Conservation (phyloP, 495 filamentous ascomycete species). For the Apodospora peruviana region DNA sequence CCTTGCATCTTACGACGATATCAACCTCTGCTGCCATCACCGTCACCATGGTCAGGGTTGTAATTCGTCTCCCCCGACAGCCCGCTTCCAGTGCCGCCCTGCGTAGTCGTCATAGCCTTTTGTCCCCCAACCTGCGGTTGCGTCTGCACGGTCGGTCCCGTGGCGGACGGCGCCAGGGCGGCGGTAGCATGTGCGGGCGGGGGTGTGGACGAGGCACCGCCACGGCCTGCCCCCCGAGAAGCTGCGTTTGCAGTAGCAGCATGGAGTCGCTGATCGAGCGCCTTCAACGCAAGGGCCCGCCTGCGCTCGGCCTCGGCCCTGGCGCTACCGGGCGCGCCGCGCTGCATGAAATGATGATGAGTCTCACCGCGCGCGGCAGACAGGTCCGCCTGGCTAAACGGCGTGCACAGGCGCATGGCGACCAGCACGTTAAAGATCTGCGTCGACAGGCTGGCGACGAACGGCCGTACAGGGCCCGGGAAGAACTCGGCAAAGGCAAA, state of each 20-base stretch:
- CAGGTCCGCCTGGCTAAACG: conserved; percentile 81
- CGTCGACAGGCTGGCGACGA: conserved; percentile 67
- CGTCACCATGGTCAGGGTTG: conserved; percentile 58
- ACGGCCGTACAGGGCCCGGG: conserved; percentile 76
- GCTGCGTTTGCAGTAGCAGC: conserved; percentile 59
- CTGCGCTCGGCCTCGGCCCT: conserved; percentile 90
- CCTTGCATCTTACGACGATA: neutral
- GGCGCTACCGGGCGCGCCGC: conserved; percentile 61
- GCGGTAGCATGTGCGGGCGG: conserved; percentile 28
- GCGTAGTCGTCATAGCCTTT: conserved; percentile 40
- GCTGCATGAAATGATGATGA: conserved; percentile 36
- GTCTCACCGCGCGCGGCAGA: conserved; percentile 57
- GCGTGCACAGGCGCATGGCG: conserved; percentile 67
- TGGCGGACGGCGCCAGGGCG: conserved; percentile 29
- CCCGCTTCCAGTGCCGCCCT: conserved; percentile 19
- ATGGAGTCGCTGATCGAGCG: conserved; percentile 84
- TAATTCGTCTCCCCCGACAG: conserved; percentile 67
- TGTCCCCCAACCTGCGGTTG: conserved; percentile 45
- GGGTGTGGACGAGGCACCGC: conserved; percentile 28
- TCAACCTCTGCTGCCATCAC: conserved; percentile 24
- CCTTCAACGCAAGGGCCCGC: conserved; percentile 82
- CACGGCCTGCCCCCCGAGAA: too few relatives aligned
- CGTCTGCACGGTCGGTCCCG: conserved; percentile 41
- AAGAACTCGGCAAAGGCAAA: conserved; percentile 95
- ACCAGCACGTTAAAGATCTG: conserved; percentile 71